Conservation (phyloP, 1,284 basidiomycete genomes). For the Cryptococcus sp. region DNA sequence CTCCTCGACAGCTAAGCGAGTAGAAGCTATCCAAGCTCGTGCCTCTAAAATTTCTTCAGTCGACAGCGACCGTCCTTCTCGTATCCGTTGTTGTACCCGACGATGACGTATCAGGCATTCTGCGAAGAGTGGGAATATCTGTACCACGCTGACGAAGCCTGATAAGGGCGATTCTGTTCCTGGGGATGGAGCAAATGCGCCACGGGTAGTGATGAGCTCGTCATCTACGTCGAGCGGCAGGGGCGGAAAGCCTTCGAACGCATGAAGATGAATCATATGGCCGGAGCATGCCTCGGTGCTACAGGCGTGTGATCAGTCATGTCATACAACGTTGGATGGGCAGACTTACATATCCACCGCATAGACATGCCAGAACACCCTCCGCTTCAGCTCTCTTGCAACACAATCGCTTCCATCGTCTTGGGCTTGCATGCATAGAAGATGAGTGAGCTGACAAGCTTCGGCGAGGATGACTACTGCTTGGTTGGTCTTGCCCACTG, state of each 20-base stretch:
- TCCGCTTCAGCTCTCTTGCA: conserved; percentile 37
- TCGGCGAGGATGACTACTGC: conserved; percentile 29
- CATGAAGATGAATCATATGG: conserved; percentile 27
- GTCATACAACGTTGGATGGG: neutral
- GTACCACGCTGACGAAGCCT: conserved; percentile 42
- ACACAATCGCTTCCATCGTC: conserved; percentile 12
- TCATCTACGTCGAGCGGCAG: conserved; percentile 31
- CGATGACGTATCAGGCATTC: conserved; percentile 45
- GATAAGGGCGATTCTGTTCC: conserved; percentile 23
- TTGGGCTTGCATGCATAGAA: conserved; percentile 21
- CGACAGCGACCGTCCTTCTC: neutral
- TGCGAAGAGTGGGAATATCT: conserved; percentile 40
- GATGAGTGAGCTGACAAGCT: conserved; percentile 32
- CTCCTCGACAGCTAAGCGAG: conserved; percentile 6
- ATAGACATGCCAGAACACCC: conserved; percentile 46
- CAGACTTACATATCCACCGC: conserved; percentile 38
- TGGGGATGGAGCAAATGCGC: conserved; percentile 20
- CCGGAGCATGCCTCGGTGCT: conserved; percentile 35
- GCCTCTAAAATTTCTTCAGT: conserved; percentile 3
- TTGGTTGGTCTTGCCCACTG: conserved; percentile 22
- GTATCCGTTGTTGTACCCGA: conserved; percentile 13
- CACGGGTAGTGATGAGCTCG: conserved; percentile 34
- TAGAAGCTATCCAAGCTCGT: conserved; percentile 10
- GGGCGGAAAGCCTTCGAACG: conserved; percentile 21
- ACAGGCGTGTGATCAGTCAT: neutral